Evolutionary conservation across 2,329 filamentous ascomycete genomes (phyloP).

Genomic region (Diaporthe citriasiana): DNA sequence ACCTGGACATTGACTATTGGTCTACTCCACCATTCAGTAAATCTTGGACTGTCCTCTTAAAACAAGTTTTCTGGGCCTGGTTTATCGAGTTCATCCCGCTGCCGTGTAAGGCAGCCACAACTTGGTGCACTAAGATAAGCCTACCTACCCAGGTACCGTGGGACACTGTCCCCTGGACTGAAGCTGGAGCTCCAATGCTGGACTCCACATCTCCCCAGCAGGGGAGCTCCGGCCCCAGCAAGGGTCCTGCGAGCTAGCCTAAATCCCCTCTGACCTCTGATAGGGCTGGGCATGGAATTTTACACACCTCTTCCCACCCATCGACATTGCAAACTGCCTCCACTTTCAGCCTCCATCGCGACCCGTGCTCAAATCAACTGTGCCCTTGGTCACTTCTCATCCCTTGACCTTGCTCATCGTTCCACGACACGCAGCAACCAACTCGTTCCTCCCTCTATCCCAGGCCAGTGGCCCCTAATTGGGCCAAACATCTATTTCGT

Average conservation of each 20-base stretch:
- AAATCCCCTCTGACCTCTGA: neutral
- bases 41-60: rapidly evolving
- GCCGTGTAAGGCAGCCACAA: neutral
- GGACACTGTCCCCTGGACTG: neutral
- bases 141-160: neutral
- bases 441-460: no score
- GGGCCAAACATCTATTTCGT: neutral
- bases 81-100: no score
- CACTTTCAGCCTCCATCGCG: constrained; percentile 24
- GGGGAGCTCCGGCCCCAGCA: neutral
- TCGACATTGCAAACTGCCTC: constrained; percentile 4
- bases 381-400: neutral
- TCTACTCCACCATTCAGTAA: neutral
- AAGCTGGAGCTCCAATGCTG: neutral
- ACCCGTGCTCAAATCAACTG: neutral
- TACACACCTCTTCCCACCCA: neutral
- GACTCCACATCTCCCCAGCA: constrained; percentile 2
- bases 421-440: neutral
- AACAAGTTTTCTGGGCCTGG: neutral
- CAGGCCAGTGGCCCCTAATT: neutral
- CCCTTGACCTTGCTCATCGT: no score
- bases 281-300: constrained; percentile 1
- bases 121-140: neutral
- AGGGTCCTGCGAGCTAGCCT: neutral
- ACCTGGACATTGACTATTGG: neutral